These are phyloP conservation scores for Actinomortierella wolfii DNA, from an alignment of 371 early-diverging fungal species.

Conservation along the genomic window DNA sequence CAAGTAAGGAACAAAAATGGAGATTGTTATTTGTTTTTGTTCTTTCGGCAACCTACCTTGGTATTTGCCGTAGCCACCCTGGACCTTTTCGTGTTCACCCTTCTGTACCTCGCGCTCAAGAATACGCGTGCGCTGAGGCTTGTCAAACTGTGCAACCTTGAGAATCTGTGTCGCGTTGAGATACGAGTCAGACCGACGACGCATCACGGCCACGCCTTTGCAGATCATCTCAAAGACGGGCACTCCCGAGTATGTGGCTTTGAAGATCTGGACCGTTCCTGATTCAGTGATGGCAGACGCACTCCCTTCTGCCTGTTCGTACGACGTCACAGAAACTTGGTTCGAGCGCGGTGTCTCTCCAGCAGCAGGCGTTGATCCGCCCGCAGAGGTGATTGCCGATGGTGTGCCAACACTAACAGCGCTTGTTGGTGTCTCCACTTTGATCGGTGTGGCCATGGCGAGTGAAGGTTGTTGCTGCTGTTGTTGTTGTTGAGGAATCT, in stretches of 20 bases:
- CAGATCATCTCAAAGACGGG: conserved; percentile 90
- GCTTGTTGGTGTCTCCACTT: too few species aligned
- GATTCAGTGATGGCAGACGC: too few species aligned
- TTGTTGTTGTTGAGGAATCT: conserved; percentile 2
- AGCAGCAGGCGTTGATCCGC: too few species aligned
- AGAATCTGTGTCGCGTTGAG: conserved; percentile 95
- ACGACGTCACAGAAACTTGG: too few species aligned
- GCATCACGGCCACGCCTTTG: conserved; percentile 87
- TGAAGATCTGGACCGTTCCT: conserved; percentile 34
- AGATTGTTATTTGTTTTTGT: conserved; percentile 31
- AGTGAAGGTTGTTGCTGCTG: background rate
- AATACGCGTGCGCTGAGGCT: conserved; percentile 87
- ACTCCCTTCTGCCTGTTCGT: too few species aligned
- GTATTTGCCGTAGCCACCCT: conserved; percentile 96
- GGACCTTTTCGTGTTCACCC: conserved; percentile 89
- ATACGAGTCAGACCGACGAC: conserved; percentile 80
- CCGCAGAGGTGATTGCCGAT: too few species aligned
- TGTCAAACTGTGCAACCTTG: conserved; percentile 92
- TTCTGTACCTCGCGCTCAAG: conserved; percentile 84
- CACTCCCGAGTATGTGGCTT: conserved; percentile 90
- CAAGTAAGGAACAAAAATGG: background rate
- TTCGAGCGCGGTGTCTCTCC: too few species aligned
- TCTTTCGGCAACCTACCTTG: too few species aligned
- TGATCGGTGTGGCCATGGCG: too few species aligned
- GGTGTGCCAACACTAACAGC: too few species aligned